Conservation (phyloP, 2,329 filamentous ascomycete species). For the Aschersonia sp. region DNA sequence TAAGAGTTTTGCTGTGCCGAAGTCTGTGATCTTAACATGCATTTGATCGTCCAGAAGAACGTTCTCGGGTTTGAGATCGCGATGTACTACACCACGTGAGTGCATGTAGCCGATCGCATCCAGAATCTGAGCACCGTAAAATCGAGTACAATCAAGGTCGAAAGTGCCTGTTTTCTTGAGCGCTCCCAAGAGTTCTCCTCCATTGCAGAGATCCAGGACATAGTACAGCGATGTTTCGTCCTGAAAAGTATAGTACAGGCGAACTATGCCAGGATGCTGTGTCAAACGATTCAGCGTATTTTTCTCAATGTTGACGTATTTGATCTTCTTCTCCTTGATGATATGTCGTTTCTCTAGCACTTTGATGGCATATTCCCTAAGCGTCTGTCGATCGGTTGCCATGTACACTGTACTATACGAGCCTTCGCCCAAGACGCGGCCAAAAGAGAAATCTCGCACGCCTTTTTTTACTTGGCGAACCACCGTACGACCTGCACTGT, state of each 20-base stretch:
- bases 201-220: constrained; percentile 83
- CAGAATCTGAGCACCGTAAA: constrained; percentile 91
- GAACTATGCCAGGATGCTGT: constrained; percentile 90
- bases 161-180: constrained; percentile 92
- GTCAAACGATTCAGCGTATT: constrained; percentile 93
- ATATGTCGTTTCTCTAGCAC: constrained; percentile 97
- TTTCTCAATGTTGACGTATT: constrained; percentile 99
- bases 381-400: constrained; percentile 81
- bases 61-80: constrained; percentile 94
- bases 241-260: constrained; percentile 97
- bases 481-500: constrained; percentile 70
- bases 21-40: constrained; percentile 98
- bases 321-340: constrained; percentile 99
- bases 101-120: constrained; percentile 99
- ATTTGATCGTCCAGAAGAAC: constrained; percentile 89
- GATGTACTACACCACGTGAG: constrained; percentile 85
- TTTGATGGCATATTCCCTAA: constrained; percentile 96
- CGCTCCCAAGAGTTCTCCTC: constrained; percentile 82
- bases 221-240: constrained; percentile 95
- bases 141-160: constrained; percentile 84
- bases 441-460: constrained; percentile 92
- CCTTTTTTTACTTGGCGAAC: constrained; percentile 87
- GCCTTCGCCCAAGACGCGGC: constrained; percentile 79
- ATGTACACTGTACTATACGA: constrained; percentile 95
- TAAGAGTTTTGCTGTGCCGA: constrained; percentile 92